Percentiles rank a stretch among this genome's conserved stretches.
These are phyloP conservation scores for Penicillium italicum DNA, from an alignment of 2,329 filamentous ascomycete species.

Conservation along the genomic window DNA sequence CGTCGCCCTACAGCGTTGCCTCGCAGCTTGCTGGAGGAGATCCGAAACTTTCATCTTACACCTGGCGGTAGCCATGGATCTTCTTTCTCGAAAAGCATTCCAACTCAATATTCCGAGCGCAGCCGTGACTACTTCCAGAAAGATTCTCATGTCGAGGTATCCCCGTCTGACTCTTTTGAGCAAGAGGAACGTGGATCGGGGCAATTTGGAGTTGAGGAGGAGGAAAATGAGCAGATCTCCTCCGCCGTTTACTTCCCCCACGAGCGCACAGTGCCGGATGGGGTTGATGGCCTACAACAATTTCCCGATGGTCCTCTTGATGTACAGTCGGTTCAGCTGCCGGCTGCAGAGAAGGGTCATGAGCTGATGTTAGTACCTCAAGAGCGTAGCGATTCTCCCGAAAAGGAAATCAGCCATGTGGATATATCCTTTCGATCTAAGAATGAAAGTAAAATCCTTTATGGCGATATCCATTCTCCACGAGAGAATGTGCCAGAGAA, in stretches of 20 bases:
- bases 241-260: conserved; percentile 64
- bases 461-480: conserved; percentile 52
- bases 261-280: conserved; percentile 44
- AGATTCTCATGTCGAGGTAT: conserved; percentile 17
- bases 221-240: conserved; percentile 61
- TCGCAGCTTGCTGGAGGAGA: conserved; percentile 53
- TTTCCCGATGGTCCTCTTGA: conserved; percentile 20
- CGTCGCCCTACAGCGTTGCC: conserved; percentile 42
- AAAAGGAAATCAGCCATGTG: conserved; percentile 49
- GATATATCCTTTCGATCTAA: conserved; percentile 61
- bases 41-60: conserved; percentile 53
- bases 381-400: conserved; percentile 24
- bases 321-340: conserved; percentile 25
- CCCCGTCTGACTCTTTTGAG: conserved; percentile 24
- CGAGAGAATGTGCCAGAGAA: conserved; percentile 40
- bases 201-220: conserved; percentile 53
- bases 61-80: conserved; percentile 46
- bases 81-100: conserved; percentile 44
- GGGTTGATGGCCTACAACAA: conserved; percentile 24
- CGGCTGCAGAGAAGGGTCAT: conserved; percentile 26
- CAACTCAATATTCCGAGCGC: conserved; percentile 36
- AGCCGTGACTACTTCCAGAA: conserved; percentile 29
- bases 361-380: conserved; percentile 29
- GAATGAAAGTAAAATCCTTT: conserved; percentile 58
- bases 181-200: conserved; percentile 22